Evolutionary conservation across 2,329 filamentous ascomycete genomes (phyloP).

Genomic region (Chrysosporium keratinophilum): DNA sequence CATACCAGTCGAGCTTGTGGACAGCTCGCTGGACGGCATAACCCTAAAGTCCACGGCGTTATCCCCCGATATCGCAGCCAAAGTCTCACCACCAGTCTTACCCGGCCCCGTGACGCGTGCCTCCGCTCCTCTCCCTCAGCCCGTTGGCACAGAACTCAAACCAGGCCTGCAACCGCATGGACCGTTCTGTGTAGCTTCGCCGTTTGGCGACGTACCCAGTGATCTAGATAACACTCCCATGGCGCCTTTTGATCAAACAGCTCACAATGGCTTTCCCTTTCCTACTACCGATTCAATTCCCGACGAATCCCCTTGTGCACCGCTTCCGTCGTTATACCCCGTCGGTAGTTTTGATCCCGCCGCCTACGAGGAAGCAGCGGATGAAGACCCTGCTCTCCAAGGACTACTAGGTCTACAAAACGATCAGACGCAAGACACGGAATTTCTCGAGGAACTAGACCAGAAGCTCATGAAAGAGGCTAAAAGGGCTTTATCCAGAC

Average conservation of each 20-base stretch:
- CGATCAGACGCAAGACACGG: constrained; percentile 31
- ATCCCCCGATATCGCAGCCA: constrained; percentile 35
- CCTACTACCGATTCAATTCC: constrained; percentile 18
- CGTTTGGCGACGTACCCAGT: constrained; percentile 32
- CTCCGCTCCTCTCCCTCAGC: constrained; percentile 16
- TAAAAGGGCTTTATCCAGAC: constrained; percentile 23
- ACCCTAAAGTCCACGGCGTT: constrained; percentile 38
- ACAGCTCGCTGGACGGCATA: constrained; percentile 39
- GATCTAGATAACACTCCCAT: constrained; percentile 39
- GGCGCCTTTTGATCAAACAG: constrained; percentile 31
- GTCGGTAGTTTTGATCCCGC: constrained; percentile 29
- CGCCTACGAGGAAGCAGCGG: constrained; percentile 26
- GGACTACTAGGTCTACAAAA: constrained; percentile 37
- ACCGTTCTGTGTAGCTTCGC: constrained; percentile 9
- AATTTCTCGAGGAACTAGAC: constrained; percentile 35
- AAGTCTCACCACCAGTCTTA: constrained; percentile 31
- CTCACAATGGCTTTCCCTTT: constrained; percentile 24
- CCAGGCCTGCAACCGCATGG: constrained; percentile 24
- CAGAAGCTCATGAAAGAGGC: constrained; percentile 36
- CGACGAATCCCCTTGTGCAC: constrained; percentile 27
- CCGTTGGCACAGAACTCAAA: constrained; percentile 20
- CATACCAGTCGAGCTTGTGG: constrained; percentile 38
- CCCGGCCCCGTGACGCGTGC: constrained; percentile 19
- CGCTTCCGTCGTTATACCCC: constrained; percentile 20
- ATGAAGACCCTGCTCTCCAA: constrained; percentile 36